A percentile compares a stretch with the other conserved stretches of the same genome.
These are phyloP conservation scores for Hymenoscyphus repandus DNA, from an alignment of 2,329 filamentous ascomycete species.

Conservation along the genomic window DNA sequence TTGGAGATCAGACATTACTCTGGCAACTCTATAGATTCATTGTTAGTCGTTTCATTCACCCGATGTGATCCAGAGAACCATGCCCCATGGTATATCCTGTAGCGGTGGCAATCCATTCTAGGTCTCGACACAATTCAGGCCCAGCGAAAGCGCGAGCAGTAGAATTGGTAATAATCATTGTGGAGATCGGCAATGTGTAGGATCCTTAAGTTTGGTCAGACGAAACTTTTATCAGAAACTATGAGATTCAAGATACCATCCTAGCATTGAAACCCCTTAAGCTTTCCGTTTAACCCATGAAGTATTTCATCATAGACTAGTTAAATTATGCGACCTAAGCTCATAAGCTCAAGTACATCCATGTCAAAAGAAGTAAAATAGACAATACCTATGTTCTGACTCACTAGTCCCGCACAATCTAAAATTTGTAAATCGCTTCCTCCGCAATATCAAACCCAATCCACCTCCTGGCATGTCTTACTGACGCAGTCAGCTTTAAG, in stretches of 20 bases:
- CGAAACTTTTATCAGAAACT: background rate
- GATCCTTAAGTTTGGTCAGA: background rate
- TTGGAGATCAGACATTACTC: background rate
- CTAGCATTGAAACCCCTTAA: background rate
- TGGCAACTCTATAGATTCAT: background rate
- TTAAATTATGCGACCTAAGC: background rate
- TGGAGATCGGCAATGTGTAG: background rate
- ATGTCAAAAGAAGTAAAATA: background rate
- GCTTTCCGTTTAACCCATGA: background rate
- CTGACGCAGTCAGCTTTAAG: background rate
- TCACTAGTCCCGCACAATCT: background rate
- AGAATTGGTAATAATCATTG: background rate
- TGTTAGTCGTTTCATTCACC: background rate
- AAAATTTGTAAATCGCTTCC: slow-evolving; percentile 2
- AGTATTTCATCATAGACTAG: background rate
- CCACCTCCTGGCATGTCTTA: background rate
- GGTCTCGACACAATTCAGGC: background rate
- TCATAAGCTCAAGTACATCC: background rate
- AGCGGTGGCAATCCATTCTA: background rate
- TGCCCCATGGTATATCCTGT: background rate
- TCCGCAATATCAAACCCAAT: background rate
- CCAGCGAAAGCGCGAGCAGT: background rate
- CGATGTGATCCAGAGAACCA: background rate
- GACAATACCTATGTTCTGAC: background rate
- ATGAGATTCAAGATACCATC: background rate